A percentile compares a stretch with the other conserved stretches of the same genome.
phyloP scores from a whole-genome alignment of 2,329 filamentous ascomycete species.

The Pseudofabraea citricarpa region DNA sequence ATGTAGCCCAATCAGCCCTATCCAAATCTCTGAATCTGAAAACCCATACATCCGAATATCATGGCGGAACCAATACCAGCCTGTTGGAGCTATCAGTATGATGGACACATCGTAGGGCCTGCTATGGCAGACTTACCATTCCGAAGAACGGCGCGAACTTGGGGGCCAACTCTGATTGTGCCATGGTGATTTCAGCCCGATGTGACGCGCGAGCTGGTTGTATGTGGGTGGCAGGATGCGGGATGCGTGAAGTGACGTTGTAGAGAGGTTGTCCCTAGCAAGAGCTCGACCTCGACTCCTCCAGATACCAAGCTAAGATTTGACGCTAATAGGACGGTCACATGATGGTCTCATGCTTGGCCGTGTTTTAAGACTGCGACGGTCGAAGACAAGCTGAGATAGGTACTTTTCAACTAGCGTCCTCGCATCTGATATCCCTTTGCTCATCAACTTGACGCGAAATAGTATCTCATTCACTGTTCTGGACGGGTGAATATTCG shows the following conservation, averaged over 20 bases:
- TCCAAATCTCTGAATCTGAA: constrained; percentile 17
- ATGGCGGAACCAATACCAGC: constrained; percentile 76
- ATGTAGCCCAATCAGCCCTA: constrained; percentile 18
- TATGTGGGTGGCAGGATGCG: background rate
- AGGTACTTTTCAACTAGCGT: too few relatives aligned
- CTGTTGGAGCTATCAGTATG: constrained; percentile 37
- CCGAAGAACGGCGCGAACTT: constrained; percentile 86
- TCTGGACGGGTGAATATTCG: too few relatives aligned
- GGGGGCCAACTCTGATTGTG: constrained; percentile 58
- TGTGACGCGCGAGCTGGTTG: background rate
- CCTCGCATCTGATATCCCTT: too few relatives aligned
- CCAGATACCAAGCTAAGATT: too few relatives aligned
- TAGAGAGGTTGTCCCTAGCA: background rate
- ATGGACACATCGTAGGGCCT: constrained; percentile 5
- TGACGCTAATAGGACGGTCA: too few relatives aligned
- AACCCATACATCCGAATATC: constrained; percentile 71
- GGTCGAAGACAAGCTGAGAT: too few relatives aligned
- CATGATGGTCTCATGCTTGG: too few relatives aligned
- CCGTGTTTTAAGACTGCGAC: too few relatives aligned
- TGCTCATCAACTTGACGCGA: too few relatives aligned
- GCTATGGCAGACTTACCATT: constrained; percentile 58
- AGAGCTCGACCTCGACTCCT: background rate
- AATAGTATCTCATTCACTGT: too few relatives aligned
- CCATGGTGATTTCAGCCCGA: constrained; percentile 37
- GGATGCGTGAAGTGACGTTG: constrained; percentile 12